Conservation (phyloP, 2,329 filamentous ascomycete genomes). For the Talaromyces sp. region DNA sequence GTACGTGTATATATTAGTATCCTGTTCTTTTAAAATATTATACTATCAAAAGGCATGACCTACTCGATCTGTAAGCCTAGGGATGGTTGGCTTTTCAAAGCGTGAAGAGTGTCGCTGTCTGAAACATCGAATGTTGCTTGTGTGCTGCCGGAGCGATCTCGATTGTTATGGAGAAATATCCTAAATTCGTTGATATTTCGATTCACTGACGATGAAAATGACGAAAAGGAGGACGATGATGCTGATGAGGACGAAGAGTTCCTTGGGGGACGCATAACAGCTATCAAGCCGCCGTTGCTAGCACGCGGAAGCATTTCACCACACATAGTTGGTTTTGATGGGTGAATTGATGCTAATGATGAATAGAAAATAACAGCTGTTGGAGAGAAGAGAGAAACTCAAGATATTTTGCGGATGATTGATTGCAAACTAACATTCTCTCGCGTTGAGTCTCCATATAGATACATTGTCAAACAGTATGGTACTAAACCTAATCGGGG, state of each 20-base stretch:
- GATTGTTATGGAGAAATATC: conserved; percentile 25
- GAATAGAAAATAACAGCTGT: background rate
- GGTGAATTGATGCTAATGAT: background rate
- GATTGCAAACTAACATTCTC: background rate
- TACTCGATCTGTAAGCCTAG: conserved; percentile 31
- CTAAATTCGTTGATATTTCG: conserved; percentile 11
- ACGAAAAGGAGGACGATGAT: background rate
- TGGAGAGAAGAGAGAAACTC: background rate
- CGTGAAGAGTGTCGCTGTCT: conserved; percentile 16
- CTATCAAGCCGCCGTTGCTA: conserved; percentile 35
- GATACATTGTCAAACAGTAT: background rate
- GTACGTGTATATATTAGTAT: background rate
- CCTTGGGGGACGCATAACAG: conserved; percentile 24
- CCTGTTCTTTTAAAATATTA: background rate
- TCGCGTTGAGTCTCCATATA: background rate
- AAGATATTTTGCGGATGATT: background rate
- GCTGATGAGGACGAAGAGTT: conserved; percentile 10
- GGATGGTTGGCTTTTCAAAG: conserved; percentile 14
- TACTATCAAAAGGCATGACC: conserved; percentile 1
- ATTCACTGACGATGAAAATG: background rate
- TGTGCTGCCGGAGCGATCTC: background rate
- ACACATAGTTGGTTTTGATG: conserved; percentile 40
- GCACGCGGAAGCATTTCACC: conserved; percentile 38
- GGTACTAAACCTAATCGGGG: background rate
- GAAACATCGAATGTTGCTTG: conserved; percentile 23